Evolutionary conservation across 169 alveolate species (phyloP).

Genomic region (Plasmodium sp.): DNA sequence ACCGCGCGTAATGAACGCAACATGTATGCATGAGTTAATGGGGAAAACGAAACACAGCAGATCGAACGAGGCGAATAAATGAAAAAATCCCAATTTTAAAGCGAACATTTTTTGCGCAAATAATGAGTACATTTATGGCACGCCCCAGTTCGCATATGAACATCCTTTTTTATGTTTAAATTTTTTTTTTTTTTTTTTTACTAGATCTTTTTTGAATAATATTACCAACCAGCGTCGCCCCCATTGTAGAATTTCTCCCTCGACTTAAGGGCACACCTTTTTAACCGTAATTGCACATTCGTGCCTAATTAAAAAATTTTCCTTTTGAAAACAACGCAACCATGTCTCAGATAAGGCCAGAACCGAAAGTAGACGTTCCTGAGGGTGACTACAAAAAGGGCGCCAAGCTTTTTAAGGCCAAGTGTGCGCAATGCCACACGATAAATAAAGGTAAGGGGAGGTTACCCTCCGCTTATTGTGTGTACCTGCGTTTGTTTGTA

Average conservation of each 20-base stretch:
- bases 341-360: constrained; percentile 81
- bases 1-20: background rate
- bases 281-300: background rate
- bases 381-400: constrained; percentile 93
- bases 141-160: background rate
- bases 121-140: background rate
- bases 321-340: background rate
- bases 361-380: constrained; percentile 93
- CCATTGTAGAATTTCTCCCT: background rate
- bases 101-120: background rate
- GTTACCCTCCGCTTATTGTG: background rate
- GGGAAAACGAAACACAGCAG: background rate
- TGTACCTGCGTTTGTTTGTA: background rate
- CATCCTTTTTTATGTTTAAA: background rate
- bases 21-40: background rate
- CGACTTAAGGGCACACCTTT: background rate
- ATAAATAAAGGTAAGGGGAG: constrained; percentile 84
- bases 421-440: constrained; percentile 96
- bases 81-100: background rate
- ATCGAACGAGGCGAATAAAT: background rate
- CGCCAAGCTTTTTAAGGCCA: constrained; percentile 92
- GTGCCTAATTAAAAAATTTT: background rate
- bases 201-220: background rate
- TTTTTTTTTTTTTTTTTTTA: background rate
- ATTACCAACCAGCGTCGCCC: background rate